Evolutionary conservation across 805 yeast species (phyloP).

Genomic region (Saccharomycopsis babjevae): DNA sequence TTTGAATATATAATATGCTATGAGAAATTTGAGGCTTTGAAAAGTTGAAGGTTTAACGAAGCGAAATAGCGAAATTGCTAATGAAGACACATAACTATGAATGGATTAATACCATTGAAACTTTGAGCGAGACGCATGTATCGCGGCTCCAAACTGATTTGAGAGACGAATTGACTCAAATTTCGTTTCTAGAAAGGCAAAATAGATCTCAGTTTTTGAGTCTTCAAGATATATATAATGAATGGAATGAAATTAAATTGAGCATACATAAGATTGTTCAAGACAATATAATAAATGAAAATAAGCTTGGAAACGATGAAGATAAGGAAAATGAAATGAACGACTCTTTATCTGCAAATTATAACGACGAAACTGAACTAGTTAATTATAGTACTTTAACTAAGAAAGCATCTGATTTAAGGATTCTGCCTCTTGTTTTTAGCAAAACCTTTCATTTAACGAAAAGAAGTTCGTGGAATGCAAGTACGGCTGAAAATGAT

Average conservation of each 20-base stretch:
- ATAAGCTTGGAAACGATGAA: background rate
- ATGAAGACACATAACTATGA: background rate
- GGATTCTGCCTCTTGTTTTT: background rate
- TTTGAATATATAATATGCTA: background rate
- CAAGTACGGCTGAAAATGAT: background rate
- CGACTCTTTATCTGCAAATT: background rate
- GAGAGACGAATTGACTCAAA: background rate
- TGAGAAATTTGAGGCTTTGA: background rate
- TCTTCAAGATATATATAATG: background rate
- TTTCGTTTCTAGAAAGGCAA: background rate
- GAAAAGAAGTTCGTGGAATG: background rate
- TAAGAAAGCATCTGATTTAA: background rate
- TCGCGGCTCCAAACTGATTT: background rate
- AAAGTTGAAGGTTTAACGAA: background rate
- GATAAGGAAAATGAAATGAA: background rate
- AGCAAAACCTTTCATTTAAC: background rate
- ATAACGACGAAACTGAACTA: background rate
- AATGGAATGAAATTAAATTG: background rate
- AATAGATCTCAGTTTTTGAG: background rate
- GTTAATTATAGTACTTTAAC: background rate
- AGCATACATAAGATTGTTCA: background rate
- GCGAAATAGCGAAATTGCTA: background rate
- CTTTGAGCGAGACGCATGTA: background rate
- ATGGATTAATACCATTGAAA: background rate
- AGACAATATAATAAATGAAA: background rate